Percentiles rank a stretch among this genome's conserved stretches.
phyloP scores from a whole-genome alignment of 2,329 filamentous ascomycete species.

The Huntiella moniliformis region DNA sequence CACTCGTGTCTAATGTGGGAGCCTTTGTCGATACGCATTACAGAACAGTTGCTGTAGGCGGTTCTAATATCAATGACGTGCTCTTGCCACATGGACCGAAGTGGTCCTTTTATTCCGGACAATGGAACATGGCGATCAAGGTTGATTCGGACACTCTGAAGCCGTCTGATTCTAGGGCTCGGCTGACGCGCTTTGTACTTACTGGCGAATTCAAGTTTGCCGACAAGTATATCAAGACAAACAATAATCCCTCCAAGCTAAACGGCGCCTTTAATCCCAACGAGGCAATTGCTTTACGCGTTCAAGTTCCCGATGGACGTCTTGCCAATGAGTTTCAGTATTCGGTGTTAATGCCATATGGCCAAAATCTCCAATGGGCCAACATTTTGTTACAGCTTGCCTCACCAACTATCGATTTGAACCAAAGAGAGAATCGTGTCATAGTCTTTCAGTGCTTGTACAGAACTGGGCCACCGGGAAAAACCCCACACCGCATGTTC shows the following conservation, averaged over 20 bases:
- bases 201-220: too few relatives aligned
- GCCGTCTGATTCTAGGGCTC: too few relatives aligned
- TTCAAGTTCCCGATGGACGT: constrained; percentile 27
- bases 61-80: constrained; percentile 19
- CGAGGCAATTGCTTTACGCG: constrained; percentile 29
- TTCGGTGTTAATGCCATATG: constrained; percentile 29
- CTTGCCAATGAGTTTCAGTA: constrained; percentile 33
- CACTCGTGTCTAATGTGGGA: constrained; percentile 19
- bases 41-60: constrained; percentile 13
- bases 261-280: constrained; percentile 26
- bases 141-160: too few relatives aligned
- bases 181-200: too few relatives aligned
- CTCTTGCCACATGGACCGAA: constrained; percentile 27
- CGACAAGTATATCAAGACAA: too few relatives aligned
- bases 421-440: constrained; percentile 26
- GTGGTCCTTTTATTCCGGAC: constrained; percentile 22
- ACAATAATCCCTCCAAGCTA: too few relatives aligned
- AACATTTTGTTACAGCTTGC: constrained; percentile 35
- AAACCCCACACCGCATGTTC: background rate
- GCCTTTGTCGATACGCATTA: constrained; percentile 21
- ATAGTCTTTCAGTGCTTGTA: constrained; percentile 30
- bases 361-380: constrained; percentile 31
- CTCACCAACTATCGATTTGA: constrained; percentile 29
- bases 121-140: too few relatives aligned
- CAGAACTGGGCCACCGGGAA: constrained; percentile 24